A percentile compares a stretch with the other conserved stretches of the same genome.
These are phyloP conservation scores for Leccinum solheimii DNA, from an alignment of 1,284 basidiomycete genomes.

Conservation along the genomic window DNA sequence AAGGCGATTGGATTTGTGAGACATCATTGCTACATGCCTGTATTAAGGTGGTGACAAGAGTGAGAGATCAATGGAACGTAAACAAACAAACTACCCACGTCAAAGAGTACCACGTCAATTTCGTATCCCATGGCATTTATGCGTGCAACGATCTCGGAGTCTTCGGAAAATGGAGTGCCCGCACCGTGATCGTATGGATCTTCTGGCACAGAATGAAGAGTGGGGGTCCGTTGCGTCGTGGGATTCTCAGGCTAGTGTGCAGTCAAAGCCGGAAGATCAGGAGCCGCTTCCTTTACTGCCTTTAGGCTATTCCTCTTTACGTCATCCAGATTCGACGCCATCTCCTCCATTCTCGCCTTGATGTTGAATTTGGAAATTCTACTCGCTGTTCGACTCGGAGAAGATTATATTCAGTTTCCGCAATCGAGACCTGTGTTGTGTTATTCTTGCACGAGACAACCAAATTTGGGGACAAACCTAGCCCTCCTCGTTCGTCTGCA, in stretches of 20 bases:
- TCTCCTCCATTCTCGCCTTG: background rate
- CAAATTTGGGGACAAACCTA: background rate
- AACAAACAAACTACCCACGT: background rate
- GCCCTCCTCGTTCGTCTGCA: background rate
- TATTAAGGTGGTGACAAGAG: too few species aligned
- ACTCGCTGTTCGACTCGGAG: background rate
- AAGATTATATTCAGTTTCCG: background rate
- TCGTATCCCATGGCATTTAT: background rate
- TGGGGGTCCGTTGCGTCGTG: background rate
- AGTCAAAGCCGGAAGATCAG: background rate
- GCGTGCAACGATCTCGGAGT: background rate
- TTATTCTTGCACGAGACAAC: background rate
- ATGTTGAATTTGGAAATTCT: background rate
- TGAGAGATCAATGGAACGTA: too few species aligned
- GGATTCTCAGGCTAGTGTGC: background rate
- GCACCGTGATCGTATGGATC: background rate
- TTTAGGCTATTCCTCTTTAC: background rate
- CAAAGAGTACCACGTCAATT: background rate
- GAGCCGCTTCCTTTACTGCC: background rate
- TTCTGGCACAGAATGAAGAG: background rate
- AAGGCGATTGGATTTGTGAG: too few species aligned
- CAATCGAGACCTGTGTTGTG: background rate
- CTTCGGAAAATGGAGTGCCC: background rate
- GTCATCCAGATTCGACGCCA: background rate
- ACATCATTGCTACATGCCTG: too few species aligned